Percentiles rank a stretch among this genome's conserved stretches.
These are phyloP conservation scores for Coemansia sp. DNA, from an alignment of 192 early-diverging fungal species.

Conservation along the genomic window DNA sequence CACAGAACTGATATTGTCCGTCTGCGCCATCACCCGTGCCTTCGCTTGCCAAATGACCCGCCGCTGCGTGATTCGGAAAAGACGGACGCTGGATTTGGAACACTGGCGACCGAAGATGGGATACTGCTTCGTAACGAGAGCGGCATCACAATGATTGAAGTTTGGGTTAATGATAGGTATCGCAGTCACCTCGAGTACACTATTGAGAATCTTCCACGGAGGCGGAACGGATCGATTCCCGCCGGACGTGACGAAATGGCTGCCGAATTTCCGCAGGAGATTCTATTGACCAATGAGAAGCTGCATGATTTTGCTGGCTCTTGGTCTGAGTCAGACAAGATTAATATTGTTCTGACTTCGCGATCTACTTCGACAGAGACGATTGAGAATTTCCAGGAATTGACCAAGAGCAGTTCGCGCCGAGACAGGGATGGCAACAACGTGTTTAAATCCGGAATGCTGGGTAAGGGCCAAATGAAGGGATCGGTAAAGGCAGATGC, in stretches of 20 bases:
- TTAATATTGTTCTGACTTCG: constrained; percentile 40
- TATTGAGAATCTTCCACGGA: constrained; percentile 31
- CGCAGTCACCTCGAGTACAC: constrained; percentile 58
- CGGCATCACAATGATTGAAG: constrained; percentile 62
- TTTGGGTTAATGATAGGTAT: constrained; percentile 54
- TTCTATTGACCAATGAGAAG: constrained; percentile 13
- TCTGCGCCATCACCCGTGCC: constrained; percentile 58
- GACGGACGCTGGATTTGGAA: constrained; percentile 16
- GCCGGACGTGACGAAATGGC: constrained; percentile 28
- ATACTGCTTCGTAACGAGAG: constrained; percentile 35
- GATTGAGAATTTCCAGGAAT: constrained; percentile 14
- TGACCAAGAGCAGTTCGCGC: constrained; percentile 3
- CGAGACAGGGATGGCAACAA: constrained; percentile 21
- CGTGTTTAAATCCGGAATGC: constrained; percentile 25
- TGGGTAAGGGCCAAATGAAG: constrained; percentile 49
- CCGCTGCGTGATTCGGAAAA: constrained; percentile 33
- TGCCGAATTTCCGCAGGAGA: constrained; percentile 20
- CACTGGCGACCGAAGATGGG: constrained; percentile 36
- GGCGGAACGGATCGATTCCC: constrained; percentile 22
- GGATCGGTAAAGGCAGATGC: constrained; percentile 27
- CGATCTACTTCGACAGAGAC: constrained; percentile 25
- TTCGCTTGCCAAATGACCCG: constrained; percentile 57
- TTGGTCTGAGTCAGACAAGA: constrained; percentile 27
- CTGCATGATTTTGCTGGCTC: constrained; percentile 30
- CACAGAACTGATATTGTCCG: constrained; percentile 62